Conservation (phyloP, 1,284 basidiomycete species). For the Ceratobasidium sp. region DNA sequence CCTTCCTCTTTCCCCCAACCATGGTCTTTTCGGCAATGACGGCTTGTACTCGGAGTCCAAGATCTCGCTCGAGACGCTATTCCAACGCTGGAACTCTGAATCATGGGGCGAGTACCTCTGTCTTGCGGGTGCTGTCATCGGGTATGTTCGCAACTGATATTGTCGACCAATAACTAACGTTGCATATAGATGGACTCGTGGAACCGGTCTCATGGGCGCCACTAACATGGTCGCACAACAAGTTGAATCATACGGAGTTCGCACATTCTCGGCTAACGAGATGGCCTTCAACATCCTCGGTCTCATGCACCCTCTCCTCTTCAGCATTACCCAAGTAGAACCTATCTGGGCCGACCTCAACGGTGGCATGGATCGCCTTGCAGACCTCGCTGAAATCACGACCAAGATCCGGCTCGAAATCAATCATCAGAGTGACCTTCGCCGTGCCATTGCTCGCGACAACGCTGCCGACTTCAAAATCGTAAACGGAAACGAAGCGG, state of each 20-base stretch:
- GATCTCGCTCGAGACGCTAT: conserved; percentile 95
- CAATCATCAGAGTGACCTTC: conserved; percentile 84
- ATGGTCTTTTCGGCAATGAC: conserved; percentile 96
- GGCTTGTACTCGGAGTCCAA: conserved; percentile 98
- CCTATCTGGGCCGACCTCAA: conserved; percentile 98
- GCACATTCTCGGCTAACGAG: conserved; percentile 98
- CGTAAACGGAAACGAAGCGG: conserved; percentile 88
- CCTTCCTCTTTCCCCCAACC: conserved; percentile 95
- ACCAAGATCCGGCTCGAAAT: conserved; percentile 78
- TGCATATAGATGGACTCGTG: conserved; percentile 81
- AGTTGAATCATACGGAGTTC: conserved; percentile 89
- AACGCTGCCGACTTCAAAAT: conserved; percentile 94
- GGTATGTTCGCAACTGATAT: conserved; percentile 58
- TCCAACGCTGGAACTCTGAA: conserved; percentile 97
- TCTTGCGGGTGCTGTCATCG: conserved; percentile 96
- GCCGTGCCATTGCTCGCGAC: conserved; percentile 90
- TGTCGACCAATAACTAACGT: conserved; percentile 41
- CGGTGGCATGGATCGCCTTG: conserved; percentile 95
- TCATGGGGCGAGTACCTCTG: conserved; percentile 99
- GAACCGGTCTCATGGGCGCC: conserved; percentile 96
- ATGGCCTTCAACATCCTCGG: conserved; percentile 99
- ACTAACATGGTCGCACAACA: conserved; percentile 95
- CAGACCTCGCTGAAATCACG: conserved; percentile 91
- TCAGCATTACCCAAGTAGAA: conserved; percentile 99
- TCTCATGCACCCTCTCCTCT: conserved; percentile 97